A percentile compares a stretch with the other conserved stretches of the same genome.
phyloP scores from a whole-genome alignment of 495 filamentous ascomycete genomes.

The Penicillium taxi region DNA sequence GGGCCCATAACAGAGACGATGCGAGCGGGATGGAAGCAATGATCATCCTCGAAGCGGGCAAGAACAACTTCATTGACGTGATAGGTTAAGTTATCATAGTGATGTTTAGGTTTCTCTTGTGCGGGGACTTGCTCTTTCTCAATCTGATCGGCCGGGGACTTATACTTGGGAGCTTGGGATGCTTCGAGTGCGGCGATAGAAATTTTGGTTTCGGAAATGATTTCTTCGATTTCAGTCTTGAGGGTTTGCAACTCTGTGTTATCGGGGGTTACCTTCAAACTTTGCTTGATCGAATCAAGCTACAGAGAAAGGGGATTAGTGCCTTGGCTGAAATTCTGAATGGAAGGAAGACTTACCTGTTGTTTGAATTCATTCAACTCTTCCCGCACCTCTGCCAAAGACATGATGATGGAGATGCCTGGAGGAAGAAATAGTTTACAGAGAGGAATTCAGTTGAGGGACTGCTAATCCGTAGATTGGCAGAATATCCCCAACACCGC shows the following conservation, averaged over 20 bases:
- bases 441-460: no score
- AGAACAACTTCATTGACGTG: slow-evolving; percentile 80
- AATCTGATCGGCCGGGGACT: slow-evolving; percentile 31
- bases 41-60: slow-evolving; percentile 87
- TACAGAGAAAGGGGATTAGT: slow-evolving; percentile 24
- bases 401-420: slow-evolving; percentile 39
- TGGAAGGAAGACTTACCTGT: slow-evolving; percentile 48
- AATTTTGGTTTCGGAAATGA: slow-evolving; percentile 70
- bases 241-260: slow-evolving; percentile 74
- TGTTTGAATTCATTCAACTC: slow-evolving; percentile 77
- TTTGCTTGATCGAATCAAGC: slow-evolving; percentile 72
- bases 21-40: slow-evolving; percentile 82
- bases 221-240: slow-evolving; percentile 73
- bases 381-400: slow-evolving; percentile 58
- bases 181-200: slow-evolving; percentile 74
- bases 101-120: no score
- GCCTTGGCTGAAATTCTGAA: not conserved
- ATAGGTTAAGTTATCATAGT: no score
- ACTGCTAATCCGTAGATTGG: not conserved
- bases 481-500: no score
- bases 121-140: no score
- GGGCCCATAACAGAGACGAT: slow-evolving; percentile 93
- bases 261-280: slow-evolving; percentile 73
- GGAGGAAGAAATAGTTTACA: not conserved
- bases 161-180: slow-evolving; percentile 38